phyloP scores from a whole-genome alignment of 352 stramenopile species.

The Globisporangium cederbergense region DNA sequence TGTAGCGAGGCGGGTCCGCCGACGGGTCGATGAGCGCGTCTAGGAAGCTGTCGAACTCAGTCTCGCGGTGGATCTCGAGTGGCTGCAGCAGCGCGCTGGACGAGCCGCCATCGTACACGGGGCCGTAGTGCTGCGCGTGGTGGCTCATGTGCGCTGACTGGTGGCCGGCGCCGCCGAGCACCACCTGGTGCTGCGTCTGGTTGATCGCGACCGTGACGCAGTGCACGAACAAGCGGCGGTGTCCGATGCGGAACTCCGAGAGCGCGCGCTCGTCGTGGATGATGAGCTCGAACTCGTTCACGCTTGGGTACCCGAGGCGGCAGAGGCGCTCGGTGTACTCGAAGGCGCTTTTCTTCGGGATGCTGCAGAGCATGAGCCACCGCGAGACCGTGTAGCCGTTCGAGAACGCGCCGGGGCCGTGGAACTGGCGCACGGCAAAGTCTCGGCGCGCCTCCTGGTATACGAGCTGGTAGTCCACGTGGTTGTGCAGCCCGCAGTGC shows the following conservation, averaged over 20 bases:
- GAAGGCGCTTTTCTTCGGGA: conserved; percentile 39
- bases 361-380: conserved; percentile 56
- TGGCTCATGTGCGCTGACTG: conserved; percentile 3
- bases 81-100: conserved; percentile 47
- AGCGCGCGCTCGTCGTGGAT: conserved; percentile 49
- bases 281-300: conserved; percentile 58
- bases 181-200: conserved; percentile 5
- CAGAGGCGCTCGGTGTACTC: conserved; percentile 58
- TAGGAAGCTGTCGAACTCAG: conserved; percentile 57
- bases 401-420: conserved; percentile 33
- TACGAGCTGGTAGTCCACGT: conserved; percentile 41
- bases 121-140: conserved; percentile 14
- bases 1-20: conserved; percentile 9
- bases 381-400: conserved; percentile 47
- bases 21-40: conserved; percentile 48
- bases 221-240: conserved; percentile 43
- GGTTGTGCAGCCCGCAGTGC: conserved; percentile 33
- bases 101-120: conserved; percentile 27
- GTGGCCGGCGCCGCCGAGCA: conserved; percentile 1
- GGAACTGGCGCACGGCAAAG: conserved; percentile 39
- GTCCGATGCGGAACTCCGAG: conserved; percentile 38
- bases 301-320: conserved; percentile 51
- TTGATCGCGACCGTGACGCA: conserved; percentile 33
- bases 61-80: conserved; percentile 51
- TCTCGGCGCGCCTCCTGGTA: conserved; percentile 41